Conservation (phyloP, 768 basidiomycete genomes). For the Serendipita indica region DNA sequence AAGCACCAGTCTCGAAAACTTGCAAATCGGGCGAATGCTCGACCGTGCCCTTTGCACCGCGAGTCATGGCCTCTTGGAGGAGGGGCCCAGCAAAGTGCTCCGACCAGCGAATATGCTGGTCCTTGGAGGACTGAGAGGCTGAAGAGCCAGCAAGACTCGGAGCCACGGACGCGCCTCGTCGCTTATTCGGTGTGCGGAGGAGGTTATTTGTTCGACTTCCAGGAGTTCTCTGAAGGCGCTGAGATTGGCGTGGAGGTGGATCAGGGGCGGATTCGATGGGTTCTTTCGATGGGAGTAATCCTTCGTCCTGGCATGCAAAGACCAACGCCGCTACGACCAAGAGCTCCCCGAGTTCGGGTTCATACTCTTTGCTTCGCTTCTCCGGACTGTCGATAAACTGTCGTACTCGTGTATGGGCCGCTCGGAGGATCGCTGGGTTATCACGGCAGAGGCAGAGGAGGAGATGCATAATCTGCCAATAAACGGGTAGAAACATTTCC, state of each 20-base stretch:
- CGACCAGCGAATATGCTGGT: not conserved
- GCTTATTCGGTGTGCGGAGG: not conserved
- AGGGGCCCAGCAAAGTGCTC: not conserved
- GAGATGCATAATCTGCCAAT: conserved; percentile 5
- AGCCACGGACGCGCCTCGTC: not conserved
- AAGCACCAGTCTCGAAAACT: not conserved
- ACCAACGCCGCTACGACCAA: not conserved
- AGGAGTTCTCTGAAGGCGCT: not conserved
- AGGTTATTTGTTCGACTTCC: not conserved
- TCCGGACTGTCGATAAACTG: not conserved
- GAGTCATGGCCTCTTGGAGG: conserved; percentile 4
- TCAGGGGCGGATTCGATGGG: not conserved
- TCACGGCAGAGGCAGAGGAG: conserved; percentile 1
- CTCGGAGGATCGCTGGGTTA: not conserved
- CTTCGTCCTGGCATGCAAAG: conserved; percentile 6
- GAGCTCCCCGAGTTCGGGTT: conserved; percentile 1
- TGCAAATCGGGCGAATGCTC: not conserved
- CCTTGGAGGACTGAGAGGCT: too few species aligned
- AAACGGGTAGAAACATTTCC: not conserved
- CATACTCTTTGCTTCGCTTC: not conserved
- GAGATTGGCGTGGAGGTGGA: not conserved
- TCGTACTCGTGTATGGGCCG: not conserved
- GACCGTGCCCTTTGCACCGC: not conserved
- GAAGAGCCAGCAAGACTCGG: too few species aligned
- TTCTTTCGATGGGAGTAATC: not conserved